A percentile compares a stretch with the other conserved stretches of the same genome.
Conservation (phyloP, 2,329 filamentous ascomycete species). For the Pseudogymnoascus sp. region DNA sequence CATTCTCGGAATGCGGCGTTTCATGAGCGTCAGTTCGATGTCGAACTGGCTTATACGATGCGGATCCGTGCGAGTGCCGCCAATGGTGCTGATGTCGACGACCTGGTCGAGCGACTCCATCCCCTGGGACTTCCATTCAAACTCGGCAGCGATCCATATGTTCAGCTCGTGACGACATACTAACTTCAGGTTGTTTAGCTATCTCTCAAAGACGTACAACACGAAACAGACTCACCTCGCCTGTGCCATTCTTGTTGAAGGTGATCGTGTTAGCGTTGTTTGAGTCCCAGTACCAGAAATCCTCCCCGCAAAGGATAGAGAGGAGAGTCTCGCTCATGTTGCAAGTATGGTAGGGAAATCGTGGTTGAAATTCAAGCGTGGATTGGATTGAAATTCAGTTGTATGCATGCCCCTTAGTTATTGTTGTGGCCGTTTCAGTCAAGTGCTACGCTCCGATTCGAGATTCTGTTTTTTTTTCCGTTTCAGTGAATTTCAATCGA, state of each 20-base stretch:
- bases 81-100: not conserved
- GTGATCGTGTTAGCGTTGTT: not conserved
- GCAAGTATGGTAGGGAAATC: not conserved
- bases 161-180: slow-evolving; percentile 2
- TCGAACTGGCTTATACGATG: not conserved
- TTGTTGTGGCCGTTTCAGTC: not conserved
- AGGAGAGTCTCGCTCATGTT: not conserved
- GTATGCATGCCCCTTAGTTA: not conserved
- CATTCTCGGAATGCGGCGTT: slow-evolving; percentile 3
- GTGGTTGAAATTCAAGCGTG: not conserved
- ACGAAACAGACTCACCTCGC: not conserved
- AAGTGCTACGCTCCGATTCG: not conserved
- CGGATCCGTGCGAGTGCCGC: not conserved
- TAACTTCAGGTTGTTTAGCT: not conserved
- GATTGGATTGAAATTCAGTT: not conserved
- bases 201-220: not conserved
- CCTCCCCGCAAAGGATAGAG: not conserved
- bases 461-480: not conserved
- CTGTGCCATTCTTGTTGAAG: slow-evolving; percentile 1
- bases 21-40: not conserved
- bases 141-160: slow-evolving; percentile 4
- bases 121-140: not conserved
- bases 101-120: not conserved
- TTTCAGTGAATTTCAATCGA: not conserved
- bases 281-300: not conserved